Evolutionary conservation across 2,329 filamentous ascomycete genomes (phyloP), one percentile per base, ranked within the genome.

Genomic region (Aspergillus flavus): DNA sequence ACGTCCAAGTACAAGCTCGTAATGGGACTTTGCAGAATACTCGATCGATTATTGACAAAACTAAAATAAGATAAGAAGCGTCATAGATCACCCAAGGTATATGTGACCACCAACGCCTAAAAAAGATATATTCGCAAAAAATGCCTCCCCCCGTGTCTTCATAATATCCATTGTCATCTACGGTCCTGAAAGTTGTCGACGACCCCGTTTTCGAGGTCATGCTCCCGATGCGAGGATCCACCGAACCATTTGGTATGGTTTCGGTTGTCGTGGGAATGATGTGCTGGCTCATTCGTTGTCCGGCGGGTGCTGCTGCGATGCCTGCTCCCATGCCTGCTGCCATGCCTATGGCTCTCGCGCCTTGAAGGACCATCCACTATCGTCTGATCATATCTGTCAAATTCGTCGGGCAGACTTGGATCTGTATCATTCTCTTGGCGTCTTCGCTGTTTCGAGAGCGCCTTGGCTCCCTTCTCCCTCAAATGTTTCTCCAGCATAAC

Each of bases 401-500:
- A 79, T 64, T 77, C 77, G 55, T 77, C 75, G 14, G 76, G 73
- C 55, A 80, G 64, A 63, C 77, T 80, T 50, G 74, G 71, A 65
- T 80, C 78, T 36, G 74, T 62, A 14, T 67, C 66, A 16, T 63
- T 64, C 28, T 68, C 69, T 12, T 74, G 68, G 50, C 68, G 67
- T 54, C 66, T 71, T 34, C 58, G 64, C 54, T 69, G 67, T 28
- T 69, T 73, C 45, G 71, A 66, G 53, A 75, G 59, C n/a, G 70
- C 65, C 61, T 76, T 76, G 30, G 72, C 71, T 30, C 76, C 78
- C 62, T 80, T 79, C 57, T 80, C 72, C 34, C 78, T 75, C 58
- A 84, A 68, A 63, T 81, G 71, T 50, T 77, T 76, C 57, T 84
- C 81, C 11, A 84, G 72, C 52, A 82, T 67, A 21, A 81, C 69